A percentile compares a stretch with the other conserved stretches of the same genome.
phyloP scores from a whole-genome alignment of 768 basidiomycete species.

The Mycena venus region DNA sequence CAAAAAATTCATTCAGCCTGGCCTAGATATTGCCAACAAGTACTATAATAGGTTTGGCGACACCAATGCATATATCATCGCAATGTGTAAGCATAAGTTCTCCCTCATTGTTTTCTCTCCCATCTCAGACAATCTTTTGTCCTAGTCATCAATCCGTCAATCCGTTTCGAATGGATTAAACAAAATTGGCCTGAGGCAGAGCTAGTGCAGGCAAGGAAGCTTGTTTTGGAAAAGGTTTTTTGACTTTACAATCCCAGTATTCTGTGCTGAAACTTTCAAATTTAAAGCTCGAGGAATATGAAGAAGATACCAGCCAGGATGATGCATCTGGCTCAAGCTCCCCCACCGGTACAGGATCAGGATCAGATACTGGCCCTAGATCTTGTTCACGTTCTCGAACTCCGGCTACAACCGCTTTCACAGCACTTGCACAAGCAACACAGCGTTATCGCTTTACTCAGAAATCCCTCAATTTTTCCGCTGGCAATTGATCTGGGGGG shows the following conservation, averaged over 20 bases:
- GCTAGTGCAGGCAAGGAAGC: no score
- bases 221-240: no score
- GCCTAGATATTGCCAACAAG: neutral
- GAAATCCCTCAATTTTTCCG: constrained; percentile 1
- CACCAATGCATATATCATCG: no score
- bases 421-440: neutral
- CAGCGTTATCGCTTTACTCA: neutral
- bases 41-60: neutral
- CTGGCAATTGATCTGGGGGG: neutral
- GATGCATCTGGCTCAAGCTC: no score
- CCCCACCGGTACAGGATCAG: no score
- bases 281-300: neutral
- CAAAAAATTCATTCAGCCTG: neutral
- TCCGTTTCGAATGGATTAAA: neutral
- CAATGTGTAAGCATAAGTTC: neutral
- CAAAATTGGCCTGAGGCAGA: no score
- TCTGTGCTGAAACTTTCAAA: no score
- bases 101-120: neutral
- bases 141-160: constrained; percentile 5
- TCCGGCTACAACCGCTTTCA: no score
- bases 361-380: neutral
- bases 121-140: neutral
- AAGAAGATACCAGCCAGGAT: neutral
- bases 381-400: neutral
- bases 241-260: no score